These are phyloP conservation scores for Pythium myriotylum DNA, from an alignment of 352 stramenopile genomes.

Conservation along the genomic window DNA sequence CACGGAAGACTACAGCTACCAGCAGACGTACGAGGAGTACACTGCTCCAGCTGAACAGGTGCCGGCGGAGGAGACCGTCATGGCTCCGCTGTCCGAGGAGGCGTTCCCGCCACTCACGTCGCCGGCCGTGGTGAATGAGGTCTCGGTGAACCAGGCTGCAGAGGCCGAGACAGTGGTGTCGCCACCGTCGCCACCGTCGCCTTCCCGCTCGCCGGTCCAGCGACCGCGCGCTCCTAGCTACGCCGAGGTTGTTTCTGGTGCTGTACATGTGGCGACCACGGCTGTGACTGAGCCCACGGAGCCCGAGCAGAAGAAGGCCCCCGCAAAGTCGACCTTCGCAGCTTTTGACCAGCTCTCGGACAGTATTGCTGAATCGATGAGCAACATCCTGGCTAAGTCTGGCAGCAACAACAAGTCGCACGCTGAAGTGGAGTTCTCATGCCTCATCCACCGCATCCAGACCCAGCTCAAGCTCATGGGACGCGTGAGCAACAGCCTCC, in stretches of 20 bases:
- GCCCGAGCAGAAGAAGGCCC: conserved; percentile 22
- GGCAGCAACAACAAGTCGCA: conserved; percentile 29
- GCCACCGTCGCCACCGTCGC: neutral
- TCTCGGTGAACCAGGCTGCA: conserved; percentile 2
- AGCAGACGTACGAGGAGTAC: conserved; percentile 23
- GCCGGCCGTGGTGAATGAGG: neutral
- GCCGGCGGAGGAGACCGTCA: neutral
- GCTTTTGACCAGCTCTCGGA: conserved; percentile 35
- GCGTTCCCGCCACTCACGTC: conserved; percentile 15
- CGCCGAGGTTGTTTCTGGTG: conserved; percentile 28
- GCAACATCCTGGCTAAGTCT: conserved; percentile 38
- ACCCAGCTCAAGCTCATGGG: conserved; percentile 50
- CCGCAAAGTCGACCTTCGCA: conserved; percentile 17
- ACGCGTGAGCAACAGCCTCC: conserved; percentile 36
- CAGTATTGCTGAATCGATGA: conserved; percentile 42
- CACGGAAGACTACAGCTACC: conserved; percentile 15
- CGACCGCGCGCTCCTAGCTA: conserved; percentile 29
- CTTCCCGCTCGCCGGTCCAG: conserved; percentile 3
- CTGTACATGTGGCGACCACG: conserved; percentile 36
- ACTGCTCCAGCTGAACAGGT: conserved; percentile 1
- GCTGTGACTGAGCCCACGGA: conserved; percentile 43
- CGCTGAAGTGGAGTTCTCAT: conserved; percentile 41
- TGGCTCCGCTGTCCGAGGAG: conserved; percentile 1
- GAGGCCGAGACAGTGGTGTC: neutral
- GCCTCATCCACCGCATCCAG: conserved; percentile 43